phyloP scores from a whole-genome alignment of 2,329 filamentous ascomycete genomes.

The Fonsecaea multimorphosa region DNA sequence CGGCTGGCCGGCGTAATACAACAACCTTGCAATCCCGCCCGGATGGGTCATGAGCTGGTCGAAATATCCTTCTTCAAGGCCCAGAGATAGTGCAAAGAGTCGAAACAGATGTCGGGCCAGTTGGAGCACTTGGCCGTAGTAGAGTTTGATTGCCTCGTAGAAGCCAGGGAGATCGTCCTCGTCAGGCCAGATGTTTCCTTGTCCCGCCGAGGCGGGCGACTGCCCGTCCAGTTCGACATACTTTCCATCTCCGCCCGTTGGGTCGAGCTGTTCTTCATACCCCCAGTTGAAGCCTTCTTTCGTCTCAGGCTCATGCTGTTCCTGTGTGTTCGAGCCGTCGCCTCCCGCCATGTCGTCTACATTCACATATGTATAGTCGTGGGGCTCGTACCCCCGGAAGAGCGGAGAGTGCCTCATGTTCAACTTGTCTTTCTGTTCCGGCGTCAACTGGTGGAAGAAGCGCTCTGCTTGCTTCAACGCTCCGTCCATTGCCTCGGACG shows the following conservation, averaged over 20 bases:
- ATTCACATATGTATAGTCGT: slow-evolving; percentile 37
- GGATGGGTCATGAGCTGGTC: slow-evolving; percentile 61
- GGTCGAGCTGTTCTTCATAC: slow-evolving; percentile 38
- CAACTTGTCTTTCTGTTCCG: slow-evolving; percentile 41
- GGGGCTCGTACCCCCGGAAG: slow-evolving; percentile 39
- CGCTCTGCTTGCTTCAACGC: slow-evolving; percentile 52
- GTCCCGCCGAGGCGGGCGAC: slow-evolving; percentile 15
- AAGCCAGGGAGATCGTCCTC: slow-evolving; percentile 47
- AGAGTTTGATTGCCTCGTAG: slow-evolving; percentile 53
- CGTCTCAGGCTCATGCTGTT: slow-evolving; percentile 29
- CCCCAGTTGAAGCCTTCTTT: slow-evolving; percentile 41
- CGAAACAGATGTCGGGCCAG: slow-evolving; percentile 60
- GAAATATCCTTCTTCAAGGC: slow-evolving; percentile 62
- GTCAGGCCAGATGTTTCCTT: slow-evolving; percentile 39
- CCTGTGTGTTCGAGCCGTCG: neutral
- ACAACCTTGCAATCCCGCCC: slow-evolving; percentile 43
- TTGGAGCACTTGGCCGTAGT: slow-evolving; percentile 58
- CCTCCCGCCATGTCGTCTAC: slow-evolving; percentile 32
- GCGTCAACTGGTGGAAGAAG: slow-evolving; percentile 51
- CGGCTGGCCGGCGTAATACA: slow-evolving; percentile 40
- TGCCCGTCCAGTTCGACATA: slow-evolving; percentile 39
- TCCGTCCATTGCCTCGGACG: slow-evolving; percentile 48
- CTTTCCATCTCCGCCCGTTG: slow-evolving; percentile 32
- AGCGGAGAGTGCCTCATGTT: slow-evolving; percentile 48
- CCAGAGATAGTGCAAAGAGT: slow-evolving; percentile 62